A percentile compares a stretch with the other conserved stretches of the same genome.
Conservation (phyloP, 2,329 filamentous ascomycete species). For the Trichophaea hybrida region DNA sequence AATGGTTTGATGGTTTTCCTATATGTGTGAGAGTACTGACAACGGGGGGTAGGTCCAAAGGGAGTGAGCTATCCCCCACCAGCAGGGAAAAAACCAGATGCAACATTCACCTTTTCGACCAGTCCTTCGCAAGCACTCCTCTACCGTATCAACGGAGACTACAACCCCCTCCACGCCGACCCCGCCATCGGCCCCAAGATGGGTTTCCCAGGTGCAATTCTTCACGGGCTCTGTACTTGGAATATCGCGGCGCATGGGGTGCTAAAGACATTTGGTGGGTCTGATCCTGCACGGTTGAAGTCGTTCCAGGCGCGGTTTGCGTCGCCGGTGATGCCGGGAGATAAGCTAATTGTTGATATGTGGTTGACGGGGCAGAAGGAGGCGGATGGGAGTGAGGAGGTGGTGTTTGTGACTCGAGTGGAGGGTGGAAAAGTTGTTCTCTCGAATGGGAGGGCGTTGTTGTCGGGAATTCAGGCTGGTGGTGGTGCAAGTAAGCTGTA, state of each 20-base stretch:
- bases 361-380: slow-evolving; percentile 61
- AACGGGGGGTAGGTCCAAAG: slow-evolving; percentile 40
- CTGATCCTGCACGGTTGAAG: slow-evolving; percentile 65
- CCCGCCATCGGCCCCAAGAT: slow-evolving; percentile 75
- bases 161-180: slow-evolving; percentile 82
- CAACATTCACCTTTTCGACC: slow-evolving; percentile 54
- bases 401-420: slow-evolving; percentile 65
- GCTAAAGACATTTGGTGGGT: slow-evolving; percentile 56
- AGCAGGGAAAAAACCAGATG: slow-evolving; percentile 55
- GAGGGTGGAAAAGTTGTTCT: slow-evolving; percentile 71
- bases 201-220: slow-evolving; percentile 79
- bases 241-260: slow-evolving; percentile 64
- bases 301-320: slow-evolving; percentile 85
- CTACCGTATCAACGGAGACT: slow-evolving; percentile 81
- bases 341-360: slow-evolving; percentile 65
- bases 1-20: slow-evolving; percentile 16
- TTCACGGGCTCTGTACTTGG: slow-evolving; percentile 81
- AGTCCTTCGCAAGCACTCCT: slow-evolving; percentile 54
- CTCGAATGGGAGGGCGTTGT: slow-evolving; percentile 70
- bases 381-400: slow-evolving; percentile 59
- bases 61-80: slow-evolving; percentile 66
- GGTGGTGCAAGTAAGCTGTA: slow-evolving; percentile 50
- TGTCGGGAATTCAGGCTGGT: slow-evolving; percentile 42
- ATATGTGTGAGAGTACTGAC: background rate
- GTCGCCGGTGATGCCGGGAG: slow-evolving; percentile 66